These are phyloP conservation scores for Boletus bicolor DNA, from an alignment of 768 basidiomycete genomes.

Conservation along the genomic window DNA sequence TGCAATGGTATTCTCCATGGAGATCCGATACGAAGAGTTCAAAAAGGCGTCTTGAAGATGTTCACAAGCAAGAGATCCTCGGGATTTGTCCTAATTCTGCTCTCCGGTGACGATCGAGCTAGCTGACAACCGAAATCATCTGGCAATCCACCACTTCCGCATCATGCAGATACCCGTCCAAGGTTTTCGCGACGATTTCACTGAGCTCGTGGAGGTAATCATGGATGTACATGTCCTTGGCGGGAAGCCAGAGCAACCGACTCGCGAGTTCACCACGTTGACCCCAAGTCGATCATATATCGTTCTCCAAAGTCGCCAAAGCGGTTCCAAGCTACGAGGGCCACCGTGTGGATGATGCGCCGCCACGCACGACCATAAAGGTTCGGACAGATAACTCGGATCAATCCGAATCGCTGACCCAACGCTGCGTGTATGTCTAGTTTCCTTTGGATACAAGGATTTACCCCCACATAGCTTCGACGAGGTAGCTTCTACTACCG, in stretches of 20 bases:
- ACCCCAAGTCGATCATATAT: not conserved
- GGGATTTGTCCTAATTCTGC: not conserved
- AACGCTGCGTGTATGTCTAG: not conserved
- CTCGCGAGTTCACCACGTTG: not conserved
- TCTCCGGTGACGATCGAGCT: conserved; percentile 5
- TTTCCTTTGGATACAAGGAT: not conserved
- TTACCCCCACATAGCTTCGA: not conserved
- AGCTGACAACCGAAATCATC: not conserved
- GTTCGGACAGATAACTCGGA: conserved; percentile 8
- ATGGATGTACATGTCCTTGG: conserved; percentile 2
- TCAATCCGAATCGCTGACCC: not conserved
- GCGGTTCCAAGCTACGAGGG: not conserved
- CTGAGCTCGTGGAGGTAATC: not conserved
- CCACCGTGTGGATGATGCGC: not conserved
- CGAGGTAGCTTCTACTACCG: not conserved
- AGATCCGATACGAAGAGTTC: conserved; percentile 1
- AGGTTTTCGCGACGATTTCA: not conserved
- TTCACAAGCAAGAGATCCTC: not conserved
- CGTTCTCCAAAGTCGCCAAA: not conserved
- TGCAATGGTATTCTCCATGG: conserved; percentile 1
- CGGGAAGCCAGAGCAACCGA: not conserved
- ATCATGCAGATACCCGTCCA: not conserved
- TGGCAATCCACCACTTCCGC: not conserved
- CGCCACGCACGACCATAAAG: conserved; percentile 3
- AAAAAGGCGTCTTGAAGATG: conserved; percentile 3